Percentiles rank a stretch among this genome's conserved stretches.
Conservation (phyloP, 2,329 filamentous ascomycete genomes). For the Pestalotiopsis sp. region DNA sequence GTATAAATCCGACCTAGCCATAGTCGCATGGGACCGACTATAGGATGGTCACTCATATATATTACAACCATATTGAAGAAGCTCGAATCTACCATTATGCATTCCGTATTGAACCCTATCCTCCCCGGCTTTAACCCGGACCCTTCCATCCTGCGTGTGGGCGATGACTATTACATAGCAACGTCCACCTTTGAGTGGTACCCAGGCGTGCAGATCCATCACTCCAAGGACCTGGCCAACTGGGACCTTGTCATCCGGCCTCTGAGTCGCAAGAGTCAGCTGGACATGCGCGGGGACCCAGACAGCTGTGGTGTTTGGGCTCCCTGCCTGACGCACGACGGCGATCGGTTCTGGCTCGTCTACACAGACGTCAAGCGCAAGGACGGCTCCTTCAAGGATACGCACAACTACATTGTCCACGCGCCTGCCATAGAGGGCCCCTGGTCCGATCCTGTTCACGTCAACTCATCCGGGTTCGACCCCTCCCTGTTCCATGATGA, state of each 20-base stretch:
- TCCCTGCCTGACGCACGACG: slow-evolving; percentile 65
- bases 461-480: slow-evolving; percentile 66
- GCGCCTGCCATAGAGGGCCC: slow-evolving; percentile 57
- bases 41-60: neutral
- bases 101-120: slow-evolving; percentile 54
- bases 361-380: slow-evolving; percentile 70
- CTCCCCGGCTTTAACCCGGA: slow-evolving; percentile 60
- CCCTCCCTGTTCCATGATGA: slow-evolving; percentile 63
- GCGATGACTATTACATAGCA: slow-evolving; percentile 57
- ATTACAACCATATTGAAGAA: neutral
- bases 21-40: neutral
- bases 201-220: slow-evolving; percentile 58
- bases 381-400: slow-evolving; percentile 67
- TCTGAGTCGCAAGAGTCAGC: slow-evolving; percentile 50
- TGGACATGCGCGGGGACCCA: slow-evolving; percentile 61
- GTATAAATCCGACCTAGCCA: neutral
- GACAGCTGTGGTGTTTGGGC: slow-evolving; percentile 68
- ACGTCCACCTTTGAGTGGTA: slow-evolving; percentile 61
- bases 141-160: slow-evolving; percentile 55
- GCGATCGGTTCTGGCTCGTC: slow-evolving; percentile 63
- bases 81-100: slow-evolving; percentile 37
- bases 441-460: slow-evolving; percentile 63
- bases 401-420: slow-evolving; percentile 65
- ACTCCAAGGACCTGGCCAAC: slow-evolving; percentile 55
- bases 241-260: slow-evolving; percentile 52